Percentiles rank a stretch among this genome's conserved stretches.
Evolutionary conservation across 148 eudicot species (phyloP).

Genomic region (Vaccinium darrowii): DNA sequence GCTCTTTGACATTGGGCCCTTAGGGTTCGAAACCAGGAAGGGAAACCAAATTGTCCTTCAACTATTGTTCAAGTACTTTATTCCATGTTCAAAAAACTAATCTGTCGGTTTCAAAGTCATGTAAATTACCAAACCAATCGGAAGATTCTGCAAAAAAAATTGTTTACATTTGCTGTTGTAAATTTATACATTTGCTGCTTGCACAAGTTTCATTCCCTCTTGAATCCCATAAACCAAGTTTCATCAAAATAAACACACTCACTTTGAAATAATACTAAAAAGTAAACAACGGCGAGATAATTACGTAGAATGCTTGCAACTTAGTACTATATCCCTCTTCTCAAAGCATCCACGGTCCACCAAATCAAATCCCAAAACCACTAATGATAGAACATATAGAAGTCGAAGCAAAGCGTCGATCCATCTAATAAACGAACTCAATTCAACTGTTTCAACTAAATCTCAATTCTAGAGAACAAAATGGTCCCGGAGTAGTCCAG

Average conservation of each 20-base stretch:
- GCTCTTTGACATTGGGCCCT: background rate
- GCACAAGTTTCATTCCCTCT: background rate
- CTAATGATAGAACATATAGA: background rate
- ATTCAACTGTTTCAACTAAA: background rate
- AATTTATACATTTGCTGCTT: background rate
- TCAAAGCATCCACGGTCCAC: background rate
- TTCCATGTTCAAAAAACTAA: background rate
- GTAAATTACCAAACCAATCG: background rate
- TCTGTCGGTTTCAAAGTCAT: background rate
- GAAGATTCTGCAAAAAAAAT: constrained; percentile 7
- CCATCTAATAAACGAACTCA: background rate
- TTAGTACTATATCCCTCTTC: background rate
- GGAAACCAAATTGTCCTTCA: background rate
- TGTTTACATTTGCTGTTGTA: background rate
- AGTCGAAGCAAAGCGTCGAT: background rate
- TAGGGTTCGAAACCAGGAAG: background rate
- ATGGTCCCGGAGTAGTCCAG: too few species aligned
- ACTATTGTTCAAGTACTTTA: background rate
- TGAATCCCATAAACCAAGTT: constrained; percentile 10
- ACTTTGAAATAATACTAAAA: background rate
- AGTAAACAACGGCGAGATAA: background rate
- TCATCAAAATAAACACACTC: background rate
- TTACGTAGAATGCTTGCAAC: background rate
- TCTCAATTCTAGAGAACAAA: background rate
- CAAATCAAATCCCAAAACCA: background rate